Evolutionary conservation across 1,139 yeast species (phyloP), one percentile per base, ranked within the genome.

Genomic region (Sugiyamaella grinbergsii): DNA sequence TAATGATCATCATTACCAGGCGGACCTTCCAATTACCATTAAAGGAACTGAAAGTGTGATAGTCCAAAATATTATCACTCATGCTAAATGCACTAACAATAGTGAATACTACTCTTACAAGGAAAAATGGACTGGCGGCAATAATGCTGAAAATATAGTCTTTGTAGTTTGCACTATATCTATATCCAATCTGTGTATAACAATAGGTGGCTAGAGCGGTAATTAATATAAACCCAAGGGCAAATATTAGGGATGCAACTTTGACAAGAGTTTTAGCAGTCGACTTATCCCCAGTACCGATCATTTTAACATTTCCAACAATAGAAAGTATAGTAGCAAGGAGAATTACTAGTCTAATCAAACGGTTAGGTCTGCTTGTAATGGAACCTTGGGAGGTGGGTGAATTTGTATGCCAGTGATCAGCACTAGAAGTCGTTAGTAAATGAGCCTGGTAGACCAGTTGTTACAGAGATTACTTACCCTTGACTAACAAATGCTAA

Each of bases 11-110:
- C 57, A 54, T 54, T 7, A 52, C 50, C 4, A 54, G 52, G 22
- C 47, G 52, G 11, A 46, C 43, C 15, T 31, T 38, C 58, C 58
- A 54, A 49, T 40, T 52, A 13, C 58, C 58, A 22, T 52, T 47
- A 26, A 54, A 54, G 4, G 41, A 13, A 44, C 54, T 54, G 41
- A 54, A 54, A 7, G 54, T 54, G 47, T 49, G 50, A 24, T 46
- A 49, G 6, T 23, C 31, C 19, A 42, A 8, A 13, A 50, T 15
- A n/a, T 49, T 37, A 8, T 19, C 36, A 24, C 26, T 8, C 11
- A 29, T 33, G 26, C 32, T 13, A 48, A 54, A 54, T 6, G 51
- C 49, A 22, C 46, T 19, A 4, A 42, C 22, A 8, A 54, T 20
- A n/a, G 47, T 19, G 31, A 39, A 51, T 13, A 47, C 22, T 10